Percentiles rank a stretch among this genome's conserved stretches.
These are phyloP conservation scores for Sinapis alba DNA, from an alignment of 441 rosid genomes.

Conservation along the genomic window DNA sequence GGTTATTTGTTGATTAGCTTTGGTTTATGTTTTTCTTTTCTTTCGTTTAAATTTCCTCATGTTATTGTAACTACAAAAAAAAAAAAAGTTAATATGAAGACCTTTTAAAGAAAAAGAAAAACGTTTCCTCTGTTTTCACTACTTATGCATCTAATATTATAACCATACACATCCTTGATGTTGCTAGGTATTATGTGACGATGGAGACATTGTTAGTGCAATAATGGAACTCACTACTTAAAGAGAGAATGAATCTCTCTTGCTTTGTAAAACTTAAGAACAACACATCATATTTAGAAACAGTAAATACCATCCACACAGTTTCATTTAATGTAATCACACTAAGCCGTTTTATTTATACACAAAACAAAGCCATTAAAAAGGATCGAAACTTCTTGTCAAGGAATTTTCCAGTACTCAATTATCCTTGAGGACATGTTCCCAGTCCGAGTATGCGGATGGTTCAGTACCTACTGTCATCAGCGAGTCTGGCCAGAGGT, in stretches of 20 bases:
- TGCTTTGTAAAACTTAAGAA: not conserved
- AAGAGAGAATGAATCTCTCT: not conserved
- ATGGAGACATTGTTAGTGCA: slow-evolving; percentile 66
- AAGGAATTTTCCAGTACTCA: slow-evolving; percentile 16
- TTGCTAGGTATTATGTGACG: slow-evolving; percentile 16
- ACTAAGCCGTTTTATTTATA: slow-evolving; percentile 22
- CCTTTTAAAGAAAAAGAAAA: too few relatives aligned
- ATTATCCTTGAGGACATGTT: slow-evolving; percentile 68
- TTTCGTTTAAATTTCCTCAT: too few relatives aligned
- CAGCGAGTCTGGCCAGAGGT: slow-evolving; percentile 25
- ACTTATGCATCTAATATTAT: too few relatives aligned
- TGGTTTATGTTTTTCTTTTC: too few relatives aligned
- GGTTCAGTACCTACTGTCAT: slow-evolving; percentile 27
- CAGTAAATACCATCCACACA: not conserved
- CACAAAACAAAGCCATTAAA: slow-evolving; percentile 10
- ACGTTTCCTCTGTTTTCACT: too few relatives aligned
- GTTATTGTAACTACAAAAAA: too few relatives aligned
- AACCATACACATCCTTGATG: too few relatives aligned
- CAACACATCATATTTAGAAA: not conserved
- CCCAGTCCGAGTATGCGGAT: slow-evolving; percentile 61
- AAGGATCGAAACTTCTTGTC: slow-evolving; percentile 12
- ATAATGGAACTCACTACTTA: slow-evolving; percentile 67
- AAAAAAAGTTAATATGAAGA: too few relatives aligned
- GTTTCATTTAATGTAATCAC: not conserved
- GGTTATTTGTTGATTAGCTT: too few relatives aligned